Percentiles rank a stretch among this genome's conserved stretches.
These are phyloP conservation scores for Hordeum marinum DNA, from an alignment of 176 grass and related monocot species.

Conservation along the genomic window DNA sequence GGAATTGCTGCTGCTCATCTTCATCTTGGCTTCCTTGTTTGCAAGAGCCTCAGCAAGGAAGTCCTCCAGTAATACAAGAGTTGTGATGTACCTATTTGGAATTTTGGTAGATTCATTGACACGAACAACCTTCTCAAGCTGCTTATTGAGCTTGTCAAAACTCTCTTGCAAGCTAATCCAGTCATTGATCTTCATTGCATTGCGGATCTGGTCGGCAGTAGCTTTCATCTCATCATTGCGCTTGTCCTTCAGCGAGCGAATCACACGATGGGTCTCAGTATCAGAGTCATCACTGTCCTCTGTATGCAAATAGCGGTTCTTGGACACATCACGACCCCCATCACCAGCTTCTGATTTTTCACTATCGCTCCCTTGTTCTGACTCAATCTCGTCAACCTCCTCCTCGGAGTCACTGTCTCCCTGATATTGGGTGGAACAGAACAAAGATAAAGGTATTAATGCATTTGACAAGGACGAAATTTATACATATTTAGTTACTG, in stretches of 20 bases:
- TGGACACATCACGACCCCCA: background rate
- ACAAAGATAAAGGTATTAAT: background rate
- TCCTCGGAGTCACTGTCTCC: conserved; percentile 80
- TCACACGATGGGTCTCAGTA: conserved; percentile 41
- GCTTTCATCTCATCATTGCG: conserved; percentile 83
- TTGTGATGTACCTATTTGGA: conserved; percentile 76
- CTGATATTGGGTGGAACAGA: conserved; percentile 27
- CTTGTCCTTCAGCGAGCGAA: conserved; percentile 75
- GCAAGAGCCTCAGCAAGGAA: conserved; percentile 69
- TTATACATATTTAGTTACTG: background rate
- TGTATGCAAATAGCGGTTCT: conserved; percentile 52
- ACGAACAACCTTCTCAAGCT: conserved; percentile 87
- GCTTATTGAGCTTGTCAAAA: conserved; percentile 97
- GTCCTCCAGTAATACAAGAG: conserved; percentile 80
- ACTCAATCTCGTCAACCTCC: conserved; percentile 42
- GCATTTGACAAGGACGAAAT: background rate
- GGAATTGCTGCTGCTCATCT: conserved; percentile 89
- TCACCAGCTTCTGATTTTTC: conserved; percentile 17
- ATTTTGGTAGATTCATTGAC: conserved; percentile 74
- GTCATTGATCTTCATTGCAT: conserved; percentile 97
- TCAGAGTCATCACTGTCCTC: conserved; percentile 80
- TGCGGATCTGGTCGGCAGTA: conserved; percentile 81
- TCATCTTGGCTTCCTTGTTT: conserved; percentile 84
- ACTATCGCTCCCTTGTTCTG: conserved; percentile 41
- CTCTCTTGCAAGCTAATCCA: conserved; percentile 82